Conservation (phyloP, 2,329 filamentous ascomycete genomes). For the Bipolaris victoriae region DNA sequence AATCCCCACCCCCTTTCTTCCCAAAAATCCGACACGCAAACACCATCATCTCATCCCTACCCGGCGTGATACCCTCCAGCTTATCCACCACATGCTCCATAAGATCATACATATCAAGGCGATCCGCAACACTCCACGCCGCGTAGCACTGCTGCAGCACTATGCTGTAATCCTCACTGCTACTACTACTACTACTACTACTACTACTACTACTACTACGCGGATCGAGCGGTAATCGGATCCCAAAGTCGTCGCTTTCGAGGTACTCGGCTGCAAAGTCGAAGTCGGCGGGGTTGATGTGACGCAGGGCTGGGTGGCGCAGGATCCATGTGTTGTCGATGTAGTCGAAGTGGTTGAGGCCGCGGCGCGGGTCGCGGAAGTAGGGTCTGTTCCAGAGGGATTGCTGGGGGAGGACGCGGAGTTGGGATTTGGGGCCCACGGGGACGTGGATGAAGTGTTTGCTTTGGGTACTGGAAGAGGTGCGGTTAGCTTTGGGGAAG, state of each 20-base stretch:
- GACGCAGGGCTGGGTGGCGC: constrained; percentile 19
- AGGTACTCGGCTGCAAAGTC: constrained; percentile 34
- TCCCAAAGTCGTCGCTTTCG: constrained; percentile 30
- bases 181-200: neutral
- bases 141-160: constrained; percentile 27
- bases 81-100: constrained; percentile 35
- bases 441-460: constrained; percentile 29
- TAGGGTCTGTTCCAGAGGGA: constrained; percentile 24
- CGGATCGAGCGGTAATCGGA: constrained; percentile 8
- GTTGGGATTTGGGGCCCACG: constrained; percentile 24
- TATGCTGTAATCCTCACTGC: constrained; percentile 16
- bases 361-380: constrained; percentile 18
- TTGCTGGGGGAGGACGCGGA: constrained; percentile 17
- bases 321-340: constrained; percentile 26
- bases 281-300: constrained; percentile 32
- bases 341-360: constrained; percentile 15
- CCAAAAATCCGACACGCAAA: constrained; percentile 29
- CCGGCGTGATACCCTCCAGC: constrained; percentile 12
- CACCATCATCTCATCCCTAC: constrained; percentile 16
- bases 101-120: constrained; percentile 34
- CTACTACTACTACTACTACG: neutral
- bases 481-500: neutral
- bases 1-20: neutral
- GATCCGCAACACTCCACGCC: constrained; percentile 32
- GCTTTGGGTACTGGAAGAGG: constrained; percentile 17